Evolutionary conservation across 352 stramenopile species (phyloP).

Genomic region (Globisporangium spinosum): DNA sequence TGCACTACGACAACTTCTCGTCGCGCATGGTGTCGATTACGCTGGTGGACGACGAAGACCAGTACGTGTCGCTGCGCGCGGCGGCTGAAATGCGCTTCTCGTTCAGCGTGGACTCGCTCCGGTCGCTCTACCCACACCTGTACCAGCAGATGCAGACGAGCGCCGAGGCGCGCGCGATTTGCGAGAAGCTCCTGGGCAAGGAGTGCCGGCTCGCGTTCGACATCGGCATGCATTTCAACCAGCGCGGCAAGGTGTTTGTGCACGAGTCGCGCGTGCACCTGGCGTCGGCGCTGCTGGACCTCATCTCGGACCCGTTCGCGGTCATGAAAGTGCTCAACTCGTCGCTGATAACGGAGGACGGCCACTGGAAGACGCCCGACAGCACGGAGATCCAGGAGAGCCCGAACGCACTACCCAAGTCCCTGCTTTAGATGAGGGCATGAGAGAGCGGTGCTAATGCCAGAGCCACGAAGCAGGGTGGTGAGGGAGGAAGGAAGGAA

Average conservation of each 20-base stretch:
- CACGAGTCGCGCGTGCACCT: constrained; percentile 44
- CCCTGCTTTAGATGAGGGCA: not conserved
- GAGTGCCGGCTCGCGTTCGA: constrained; percentile 28
- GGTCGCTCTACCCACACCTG: constrained; percentile 44
- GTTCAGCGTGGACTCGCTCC: constrained; percentile 43
- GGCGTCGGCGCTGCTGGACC: constrained; percentile 33
- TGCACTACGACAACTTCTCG: constrained; percentile 36
- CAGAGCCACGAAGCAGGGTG: not conserved
- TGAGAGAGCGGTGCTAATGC: not conserved
- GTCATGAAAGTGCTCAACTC: constrained; percentile 31
- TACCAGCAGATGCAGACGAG: constrained; percentile 26
- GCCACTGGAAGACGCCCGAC: constrained; percentile 36
- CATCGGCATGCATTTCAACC: constrained; percentile 34
- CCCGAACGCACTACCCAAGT: constrained; percentile 21
- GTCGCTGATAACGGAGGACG: constrained; percentile 31
- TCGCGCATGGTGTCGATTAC: constrained; percentile 25
- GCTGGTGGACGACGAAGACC: constrained; percentile 33
- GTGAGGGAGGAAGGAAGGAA: too few relatives aligned
- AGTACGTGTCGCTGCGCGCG: constrained; percentile 35
- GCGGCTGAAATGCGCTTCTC: constrained; percentile 30
- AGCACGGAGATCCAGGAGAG: constrained; percentile 14
- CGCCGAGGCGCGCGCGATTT: constrained; percentile 19
- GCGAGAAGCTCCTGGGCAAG: constrained; percentile 27
- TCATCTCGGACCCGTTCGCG: constrained; percentile 33
- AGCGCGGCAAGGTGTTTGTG: constrained; percentile 23